Evolutionary conservation across 208 protist genomes (phyloP), one percentile per base, ranked within the genome.

Genomic region (Crithidia brevicula): DNA sequence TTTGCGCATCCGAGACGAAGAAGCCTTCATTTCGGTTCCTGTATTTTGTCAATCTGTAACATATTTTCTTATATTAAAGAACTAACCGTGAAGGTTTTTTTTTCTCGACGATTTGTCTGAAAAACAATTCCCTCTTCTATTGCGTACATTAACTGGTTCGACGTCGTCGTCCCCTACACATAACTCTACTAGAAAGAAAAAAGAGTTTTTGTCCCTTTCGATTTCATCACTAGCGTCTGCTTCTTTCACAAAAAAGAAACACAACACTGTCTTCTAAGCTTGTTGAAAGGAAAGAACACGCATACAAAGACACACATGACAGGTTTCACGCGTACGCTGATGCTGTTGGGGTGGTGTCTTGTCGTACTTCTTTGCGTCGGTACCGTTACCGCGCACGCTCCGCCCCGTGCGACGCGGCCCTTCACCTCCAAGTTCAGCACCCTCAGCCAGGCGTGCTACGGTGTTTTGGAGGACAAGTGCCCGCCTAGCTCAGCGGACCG

Each of bases 401-500:
- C 20, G 0, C 28, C 46, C 3, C 25, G 5, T 1, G 25, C 22
- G 8, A 16, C n/a, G 46, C 52, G 59, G n/a, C 20, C 60, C 31
- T 74, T 66, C 25, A 40, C 51, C 0, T 46, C 62, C 3, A 47
- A 68, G 50, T 70, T 64, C 36, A 23, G 34, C 4, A 51, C 59
- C 4, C 59, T 85, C 15, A 73, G 54, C 23, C 73, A 85, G 38
- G 80, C 80, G 0, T 85, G 80, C 51, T 51, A 34, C 16, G 65
- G 75, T 13, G 70, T 79, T 11, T 46, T 85, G 1, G 71, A 76
- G 22, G 46, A 50, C 10, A 36, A 36, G 22, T 85, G 80, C 59
- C 63, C 71, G 11, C 49, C 25, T 8, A 42, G 15, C 25, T 13
- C 61, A 0, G 22, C 23, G 8, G 11, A 47, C 15, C 70, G 69